These are phyloP conservation scores for Ascodesmis nigricans DNA, from an alignment of 495 filamentous ascomycete species.

Conservation along the genomic window DNA sequence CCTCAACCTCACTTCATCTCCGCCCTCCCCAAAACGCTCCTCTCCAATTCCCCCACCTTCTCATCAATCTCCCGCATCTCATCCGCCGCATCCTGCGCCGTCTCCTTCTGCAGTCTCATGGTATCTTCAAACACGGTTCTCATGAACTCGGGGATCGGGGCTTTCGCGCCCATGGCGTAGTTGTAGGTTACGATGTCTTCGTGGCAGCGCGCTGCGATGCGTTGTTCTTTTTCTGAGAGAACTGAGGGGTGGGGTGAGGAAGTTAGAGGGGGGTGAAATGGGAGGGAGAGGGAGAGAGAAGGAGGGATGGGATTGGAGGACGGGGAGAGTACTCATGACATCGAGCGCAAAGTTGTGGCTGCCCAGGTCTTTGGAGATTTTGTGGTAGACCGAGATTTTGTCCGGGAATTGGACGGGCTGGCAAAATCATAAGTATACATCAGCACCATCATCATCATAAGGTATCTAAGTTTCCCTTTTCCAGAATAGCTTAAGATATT, in stretches of 20 bases:
- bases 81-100: slow-evolving; percentile 22
- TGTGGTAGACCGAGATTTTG: slow-evolving; percentile 72
- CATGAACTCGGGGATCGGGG: slow-evolving; percentile 43
- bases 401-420: slow-evolving; percentile 83
- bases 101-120: slow-evolving; percentile 43
- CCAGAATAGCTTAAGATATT: too few relatives aligned
- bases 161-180: slow-evolving; percentile 44
- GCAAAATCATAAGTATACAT: too few relatives aligned
- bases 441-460: too few relatives aligned
- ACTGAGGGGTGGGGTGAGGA: slow-evolving; percentile 22
- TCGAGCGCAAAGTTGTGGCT: slow-evolving; percentile 35
- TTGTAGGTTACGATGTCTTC: slow-evolving; percentile 80
- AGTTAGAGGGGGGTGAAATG: slow-evolving; percentile 11
- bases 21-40: slow-evolving; percentile 13
- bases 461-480: too few relatives aligned
- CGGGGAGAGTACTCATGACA: slow-evolving; percentile 25
- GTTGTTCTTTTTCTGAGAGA: slow-evolving; percentile 55
- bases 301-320: not conserved
- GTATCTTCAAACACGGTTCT: slow-evolving; percentile 39
- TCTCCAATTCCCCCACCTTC: slow-evolving; percentile 10
- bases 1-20: slow-evolving; percentile 10
- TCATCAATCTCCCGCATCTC: slow-evolving; percentile 14
- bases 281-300: not conserved
- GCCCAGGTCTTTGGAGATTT: slow-evolving; percentile 31
- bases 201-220: slow-evolving; percentile 52